These are phyloP conservation scores for Pseudocercospora eumusae DNA, from an alignment of 2,329 filamentous ascomycete genomes.

Conservation along the genomic window DNA sequence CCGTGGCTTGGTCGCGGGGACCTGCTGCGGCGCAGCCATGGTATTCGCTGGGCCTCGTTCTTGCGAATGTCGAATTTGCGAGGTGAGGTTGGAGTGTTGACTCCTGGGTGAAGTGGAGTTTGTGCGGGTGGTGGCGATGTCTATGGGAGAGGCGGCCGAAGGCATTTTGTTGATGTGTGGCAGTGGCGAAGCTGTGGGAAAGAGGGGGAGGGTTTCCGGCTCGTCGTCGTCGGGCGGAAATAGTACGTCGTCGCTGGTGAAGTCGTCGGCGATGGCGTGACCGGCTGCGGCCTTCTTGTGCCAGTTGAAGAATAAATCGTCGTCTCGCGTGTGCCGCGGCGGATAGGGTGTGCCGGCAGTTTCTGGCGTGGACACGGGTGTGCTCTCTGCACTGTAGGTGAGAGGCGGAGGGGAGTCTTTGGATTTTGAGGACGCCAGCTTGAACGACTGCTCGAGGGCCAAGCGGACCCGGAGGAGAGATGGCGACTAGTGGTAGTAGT, in stretches of 20 bases:
- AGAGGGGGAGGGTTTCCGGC: slow-evolving; percentile 28
- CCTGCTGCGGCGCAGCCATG: slow-evolving; percentile 20
- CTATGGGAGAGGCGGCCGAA: slow-evolving; percentile 58
- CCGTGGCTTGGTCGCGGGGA: slow-evolving; percentile 42
- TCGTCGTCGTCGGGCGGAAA: slow-evolving; percentile 36
- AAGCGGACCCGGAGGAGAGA: slow-evolving; percentile 1
- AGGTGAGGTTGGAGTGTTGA: slow-evolving; percentile 65
- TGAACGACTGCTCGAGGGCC: slow-evolving; percentile 9
- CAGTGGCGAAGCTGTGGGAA: slow-evolving; percentile 28
- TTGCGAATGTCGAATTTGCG: slow-evolving; percentile 55
- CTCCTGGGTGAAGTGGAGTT: slow-evolving; percentile 60
- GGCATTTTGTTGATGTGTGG: slow-evolving; percentile 49
- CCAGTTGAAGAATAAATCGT: slow-evolving; percentile 25
- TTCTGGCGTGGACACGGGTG: slow-evolving; percentile 33
- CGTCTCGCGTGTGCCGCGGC: slow-evolving; percentile 19
- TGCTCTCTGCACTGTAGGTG: slow-evolving; percentile 33
- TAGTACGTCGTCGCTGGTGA: slow-evolving; percentile 37
- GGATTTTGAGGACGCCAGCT: slow-evolving; percentile 9
- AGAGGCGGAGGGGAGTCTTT: slow-evolving; percentile 25
- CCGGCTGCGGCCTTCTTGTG: slow-evolving; percentile 23
- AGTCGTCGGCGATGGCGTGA: slow-evolving; percentile 30
- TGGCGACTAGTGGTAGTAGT: not conserved
- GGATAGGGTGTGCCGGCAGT: slow-evolving; percentile 18
- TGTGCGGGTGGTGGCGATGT: slow-evolving; percentile 57
- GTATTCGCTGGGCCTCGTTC: slow-evolving; percentile 34